Evolutionary conservation across 306 rosid species (phyloP).

Genomic region (Glycine latifolia): DNA sequence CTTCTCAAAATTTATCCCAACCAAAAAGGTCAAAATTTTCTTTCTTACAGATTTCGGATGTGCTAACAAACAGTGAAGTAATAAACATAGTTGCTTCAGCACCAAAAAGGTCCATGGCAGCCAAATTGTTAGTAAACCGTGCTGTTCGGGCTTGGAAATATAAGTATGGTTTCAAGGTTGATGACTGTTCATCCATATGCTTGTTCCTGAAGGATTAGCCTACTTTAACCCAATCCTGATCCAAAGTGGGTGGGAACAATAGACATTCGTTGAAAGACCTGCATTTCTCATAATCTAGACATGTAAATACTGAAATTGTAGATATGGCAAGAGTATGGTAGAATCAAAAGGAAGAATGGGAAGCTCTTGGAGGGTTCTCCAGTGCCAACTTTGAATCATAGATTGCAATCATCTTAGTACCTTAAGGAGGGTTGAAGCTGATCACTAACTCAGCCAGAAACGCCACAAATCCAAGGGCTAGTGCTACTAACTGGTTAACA

Average conservation of each 20-base stretch:
- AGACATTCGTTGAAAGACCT: conserved; percentile 31
- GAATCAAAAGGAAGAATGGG: conserved; percentile 42
- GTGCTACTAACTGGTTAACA: neutral
- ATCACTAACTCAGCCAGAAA: conserved; percentile 8
- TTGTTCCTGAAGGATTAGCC: conserved; percentile 63
- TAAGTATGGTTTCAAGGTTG: conserved; percentile 54
- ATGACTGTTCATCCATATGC: conserved; percentile 77
- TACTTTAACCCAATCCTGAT: neutral
- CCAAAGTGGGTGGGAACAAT: conserved; percentile 23
- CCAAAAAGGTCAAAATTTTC: neutral
- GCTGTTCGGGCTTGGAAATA: conserved; percentile 70
- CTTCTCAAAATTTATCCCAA: neutral
- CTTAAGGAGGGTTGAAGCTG: conserved; percentile 43
- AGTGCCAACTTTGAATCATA: conserved; percentile 41
- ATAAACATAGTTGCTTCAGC: conserved; percentile 73
- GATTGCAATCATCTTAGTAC: conserved; percentile 26
- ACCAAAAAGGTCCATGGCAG: conserved; percentile 67
- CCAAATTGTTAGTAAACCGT: conserved; percentile 61
- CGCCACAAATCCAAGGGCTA: neutral
- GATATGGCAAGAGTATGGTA: neutral
- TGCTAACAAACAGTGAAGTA: conserved; percentile 72
- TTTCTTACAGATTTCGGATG: conserved; percentile 81
- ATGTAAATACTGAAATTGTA: neutral
- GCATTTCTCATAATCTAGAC: conserved; percentile 27
- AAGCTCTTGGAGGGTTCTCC: conserved; percentile 35